phyloP scores from a whole-genome alignment of 495 filamentous ascomycete species.

The Umbilicaria muhlenbergii region DNA sequence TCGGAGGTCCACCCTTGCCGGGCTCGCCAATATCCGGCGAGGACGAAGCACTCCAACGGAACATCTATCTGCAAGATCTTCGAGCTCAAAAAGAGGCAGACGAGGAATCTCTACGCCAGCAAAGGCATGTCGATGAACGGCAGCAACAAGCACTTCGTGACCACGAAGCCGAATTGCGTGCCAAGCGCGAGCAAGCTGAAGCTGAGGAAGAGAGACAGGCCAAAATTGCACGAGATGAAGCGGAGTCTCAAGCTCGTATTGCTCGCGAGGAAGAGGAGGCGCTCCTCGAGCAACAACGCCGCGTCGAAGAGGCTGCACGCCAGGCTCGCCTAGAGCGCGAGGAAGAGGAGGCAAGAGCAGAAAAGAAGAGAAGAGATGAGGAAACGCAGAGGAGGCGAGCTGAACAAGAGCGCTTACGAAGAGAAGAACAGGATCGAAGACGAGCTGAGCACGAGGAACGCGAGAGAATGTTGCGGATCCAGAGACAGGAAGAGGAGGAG shows the following conservation, averaged over 20 bases:
- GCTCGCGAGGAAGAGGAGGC: constrained; percentile 30
- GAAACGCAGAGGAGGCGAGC: constrained; percentile 31
- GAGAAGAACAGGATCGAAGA: constrained; percentile 42
- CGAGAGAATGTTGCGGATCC: constrained; percentile 15
- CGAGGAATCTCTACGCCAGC: constrained; percentile 5
- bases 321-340: constrained; percentile 17
- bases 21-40: constrained; percentile 6
- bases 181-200: constrained; percentile 21
- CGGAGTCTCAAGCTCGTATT: constrained; percentile 24
- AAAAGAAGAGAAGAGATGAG: constrained; percentile 35
- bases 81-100: constrained; percentile 2
- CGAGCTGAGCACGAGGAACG: constrained; percentile 30
- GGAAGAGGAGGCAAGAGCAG: constrained; percentile 32
- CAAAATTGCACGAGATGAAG: constrained; percentile 21
- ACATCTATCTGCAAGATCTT: background rate
- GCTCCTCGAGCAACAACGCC: constrained; percentile 10
- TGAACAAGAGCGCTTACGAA: constrained; percentile 33
- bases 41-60: constrained; percentile 8
- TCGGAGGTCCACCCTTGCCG: no score
- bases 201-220: constrained; percentile 17
- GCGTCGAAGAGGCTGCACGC: constrained; percentile 9
- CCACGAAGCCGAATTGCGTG: constrained; percentile 1
- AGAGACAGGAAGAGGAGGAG: constrained; percentile 33
- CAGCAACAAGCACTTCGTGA: constrained; percentile 5
- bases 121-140: constrained; percentile 1